Evolutionary conservation across 73 alveolate species (phyloP).

Genomic region (Uronychia binucleata): DNA sequence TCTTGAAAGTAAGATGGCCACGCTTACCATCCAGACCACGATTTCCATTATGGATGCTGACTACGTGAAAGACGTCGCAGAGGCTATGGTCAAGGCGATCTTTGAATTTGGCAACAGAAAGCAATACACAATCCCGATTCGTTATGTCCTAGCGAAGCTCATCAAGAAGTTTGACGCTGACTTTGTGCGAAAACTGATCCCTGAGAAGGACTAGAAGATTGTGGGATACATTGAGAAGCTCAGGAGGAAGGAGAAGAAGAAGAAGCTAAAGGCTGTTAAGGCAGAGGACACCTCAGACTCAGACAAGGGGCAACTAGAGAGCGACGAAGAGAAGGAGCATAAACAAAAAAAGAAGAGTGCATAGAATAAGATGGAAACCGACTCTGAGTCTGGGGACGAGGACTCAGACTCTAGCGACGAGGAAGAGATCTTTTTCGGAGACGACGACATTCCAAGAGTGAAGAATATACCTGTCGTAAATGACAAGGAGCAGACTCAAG

Average conservation of each 20-base stretch:
- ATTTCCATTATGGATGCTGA: constrained; percentile 25
- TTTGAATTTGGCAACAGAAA: constrained; percentile 20
- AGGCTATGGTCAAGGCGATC: constrained; percentile 23
- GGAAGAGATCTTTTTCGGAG: constrained; percentile 21
- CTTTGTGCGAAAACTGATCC: constrained; percentile 41
- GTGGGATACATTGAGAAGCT: constrained; percentile 54
- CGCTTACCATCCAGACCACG: constrained; percentile 22
- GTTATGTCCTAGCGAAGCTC: constrained; percentile 41
- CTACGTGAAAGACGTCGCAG: constrained; percentile 30
- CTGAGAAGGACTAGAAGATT: constrained; percentile 32
- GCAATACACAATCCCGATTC: constrained; percentile 30
- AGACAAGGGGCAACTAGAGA: background rate
- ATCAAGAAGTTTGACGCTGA: constrained; percentile 38
- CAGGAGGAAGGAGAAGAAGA: constrained; percentile 37
- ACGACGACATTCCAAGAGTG: constrained; percentile 39
- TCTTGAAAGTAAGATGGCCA: background rate
- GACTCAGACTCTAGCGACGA: constrained; percentile 19
- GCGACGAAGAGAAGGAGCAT: too few relatives aligned
- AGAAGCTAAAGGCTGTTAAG: constrained; percentile 25
- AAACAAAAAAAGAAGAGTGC: too few relatives aligned
- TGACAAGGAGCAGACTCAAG: constrained; percentile 16
- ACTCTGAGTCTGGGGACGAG: constrained; percentile 17
- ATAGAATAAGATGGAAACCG: background rate
- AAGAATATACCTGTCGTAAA: constrained; percentile 40
- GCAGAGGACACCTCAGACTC: constrained; percentile 1